Conservation (phyloP, 108 stramenopile species). For the Aurantiochytrium sp. region DNA sequence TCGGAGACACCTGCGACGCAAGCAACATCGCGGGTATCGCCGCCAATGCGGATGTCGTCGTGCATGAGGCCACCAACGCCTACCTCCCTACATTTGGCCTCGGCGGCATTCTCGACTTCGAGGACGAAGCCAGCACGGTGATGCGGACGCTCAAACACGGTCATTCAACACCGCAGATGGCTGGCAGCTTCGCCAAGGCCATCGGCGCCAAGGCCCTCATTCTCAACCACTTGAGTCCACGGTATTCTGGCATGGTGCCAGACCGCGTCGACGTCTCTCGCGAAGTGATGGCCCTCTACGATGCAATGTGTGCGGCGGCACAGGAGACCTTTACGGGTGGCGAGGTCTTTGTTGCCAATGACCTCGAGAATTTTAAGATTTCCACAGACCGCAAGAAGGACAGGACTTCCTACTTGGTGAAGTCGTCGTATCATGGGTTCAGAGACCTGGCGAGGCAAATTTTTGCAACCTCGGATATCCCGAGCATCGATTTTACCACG, state of each 20-base stretch:
- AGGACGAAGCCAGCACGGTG: conserved; percentile 22
- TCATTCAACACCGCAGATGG: conserved; percentile 56
- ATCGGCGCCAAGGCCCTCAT: conserved; percentile 45
- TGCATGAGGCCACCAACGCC: conserved; percentile 43
- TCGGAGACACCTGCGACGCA: conserved; percentile 39
- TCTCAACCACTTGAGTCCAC: conserved; percentile 52
- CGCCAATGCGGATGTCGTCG: conserved; percentile 21
- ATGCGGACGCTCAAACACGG: conserved; percentile 42
- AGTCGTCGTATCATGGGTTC: background rate
- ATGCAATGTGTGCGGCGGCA: background rate
- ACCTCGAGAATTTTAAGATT: background rate
- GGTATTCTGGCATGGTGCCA: conserved; percentile 28
- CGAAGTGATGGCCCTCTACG: background rate
- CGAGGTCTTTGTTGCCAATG: background rate
- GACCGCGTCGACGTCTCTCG: background rate
- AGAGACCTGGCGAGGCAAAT: background rate
- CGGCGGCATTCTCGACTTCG: background rate
- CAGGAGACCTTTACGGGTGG: background rate
- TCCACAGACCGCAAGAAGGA: too few species aligned
- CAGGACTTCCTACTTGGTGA: background rate
- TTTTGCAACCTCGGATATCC: background rate
- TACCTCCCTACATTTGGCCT: background rate
- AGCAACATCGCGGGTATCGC: background rate
- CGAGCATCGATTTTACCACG: background rate
- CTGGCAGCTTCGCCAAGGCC: conserved; percentile 42